Conservation (phyloP, 495 filamentous ascomycete genomes). For the Neurospora sp. region DNA sequence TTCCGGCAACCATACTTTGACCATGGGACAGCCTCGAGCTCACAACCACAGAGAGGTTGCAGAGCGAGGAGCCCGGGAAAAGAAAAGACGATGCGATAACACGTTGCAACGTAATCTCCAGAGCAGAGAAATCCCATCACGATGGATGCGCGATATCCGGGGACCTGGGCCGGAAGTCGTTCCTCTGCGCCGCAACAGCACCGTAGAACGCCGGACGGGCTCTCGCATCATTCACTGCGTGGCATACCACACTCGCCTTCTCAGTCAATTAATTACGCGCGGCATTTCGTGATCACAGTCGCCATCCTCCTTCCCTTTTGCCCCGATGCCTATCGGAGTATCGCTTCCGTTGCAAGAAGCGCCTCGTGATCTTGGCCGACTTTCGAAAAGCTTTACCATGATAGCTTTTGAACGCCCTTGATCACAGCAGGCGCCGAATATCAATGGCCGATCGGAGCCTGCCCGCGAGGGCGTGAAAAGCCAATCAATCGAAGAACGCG, state of each 20-base stretch:
- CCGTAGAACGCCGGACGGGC: not conserved
- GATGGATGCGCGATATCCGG: not conserved
- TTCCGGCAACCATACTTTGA: not conserved
- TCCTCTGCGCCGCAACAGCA: not conserved
- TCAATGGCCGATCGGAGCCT: not conserved
- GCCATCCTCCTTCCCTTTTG: not conserved
- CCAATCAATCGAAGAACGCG: not conserved
- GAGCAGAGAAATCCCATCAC: not conserved
- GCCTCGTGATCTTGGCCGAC: not conserved
- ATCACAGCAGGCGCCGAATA: not conserved
- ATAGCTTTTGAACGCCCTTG: not conserved
- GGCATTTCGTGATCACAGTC: not conserved
- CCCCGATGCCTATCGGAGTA: not conserved
- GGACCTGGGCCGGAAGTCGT: not conserved
- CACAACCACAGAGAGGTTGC: not conserved
- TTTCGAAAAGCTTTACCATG: not conserved
- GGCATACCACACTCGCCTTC: not conserved
- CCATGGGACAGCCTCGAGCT: not conserved
- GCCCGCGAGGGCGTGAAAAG: not conserved
- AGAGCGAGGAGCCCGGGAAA: not conserved
- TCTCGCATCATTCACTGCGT: not conserved
- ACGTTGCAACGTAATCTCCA: not conserved
- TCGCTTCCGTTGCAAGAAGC: not conserved
- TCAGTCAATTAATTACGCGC: not conserved
- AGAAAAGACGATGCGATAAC: not conserved